A percentile compares a stretch with the other conserved stretches of the same genome.
Conservation (phyloP, 495 filamentous ascomycete genomes). For the Cercophora sp. region DNA sequence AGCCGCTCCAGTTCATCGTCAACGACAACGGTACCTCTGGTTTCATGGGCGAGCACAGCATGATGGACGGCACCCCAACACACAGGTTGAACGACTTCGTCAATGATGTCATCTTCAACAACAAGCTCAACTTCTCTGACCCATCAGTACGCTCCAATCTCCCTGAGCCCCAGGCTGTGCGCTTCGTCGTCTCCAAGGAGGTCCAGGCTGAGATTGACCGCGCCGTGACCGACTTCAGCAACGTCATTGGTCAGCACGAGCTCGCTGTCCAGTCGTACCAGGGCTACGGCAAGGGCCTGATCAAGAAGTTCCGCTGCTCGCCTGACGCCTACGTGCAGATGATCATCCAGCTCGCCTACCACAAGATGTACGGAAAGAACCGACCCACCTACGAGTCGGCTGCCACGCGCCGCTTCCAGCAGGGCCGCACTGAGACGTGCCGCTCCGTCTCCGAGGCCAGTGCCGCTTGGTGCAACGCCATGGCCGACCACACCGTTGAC, state of each 20-base stretch:
- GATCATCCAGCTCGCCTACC: slow-evolving; percentile 97
- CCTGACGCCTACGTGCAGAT: slow-evolving; percentile 98
- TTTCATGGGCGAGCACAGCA: slow-evolving; percentile 98
- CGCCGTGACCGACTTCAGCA: slow-evolving; percentile 70
- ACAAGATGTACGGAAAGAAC: slow-evolving; percentile 98
- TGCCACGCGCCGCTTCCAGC: slow-evolving; percentile 88
- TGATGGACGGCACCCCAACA: slow-evolving; percentile 99
- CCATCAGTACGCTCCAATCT: slow-evolving; percentile 74
- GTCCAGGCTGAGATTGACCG: slow-evolving; percentile 70
- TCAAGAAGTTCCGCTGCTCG: slow-evolving; percentile 99
- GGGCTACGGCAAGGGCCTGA: slow-evolving; percentile 95
- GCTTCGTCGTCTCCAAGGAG: slow-evolving; percentile 70
- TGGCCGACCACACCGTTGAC: slow-evolving; percentile 60
- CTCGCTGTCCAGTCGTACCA: slow-evolving; percentile 92
- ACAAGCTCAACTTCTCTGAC: slow-evolving; percentile 82
- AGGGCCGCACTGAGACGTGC: slow-evolving; percentile 94
- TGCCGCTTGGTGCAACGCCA: slow-evolving; percentile 84
- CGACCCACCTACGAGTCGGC: slow-evolving; percentile 98
- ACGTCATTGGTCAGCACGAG: slow-evolving; percentile 81
- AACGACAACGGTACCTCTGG: slow-evolving; percentile 98
- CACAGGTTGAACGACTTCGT: slow-evolving; percentile 93
- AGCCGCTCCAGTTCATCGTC: slow-evolving; percentile 95
- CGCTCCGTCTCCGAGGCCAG: slow-evolving; percentile 87
- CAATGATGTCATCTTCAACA: slow-evolving; percentile 82
- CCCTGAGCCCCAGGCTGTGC: slow-evolving; percentile 71